Conservation (phyloP, 805 yeast species). For the Metschnikowia orientalis region DNA sequence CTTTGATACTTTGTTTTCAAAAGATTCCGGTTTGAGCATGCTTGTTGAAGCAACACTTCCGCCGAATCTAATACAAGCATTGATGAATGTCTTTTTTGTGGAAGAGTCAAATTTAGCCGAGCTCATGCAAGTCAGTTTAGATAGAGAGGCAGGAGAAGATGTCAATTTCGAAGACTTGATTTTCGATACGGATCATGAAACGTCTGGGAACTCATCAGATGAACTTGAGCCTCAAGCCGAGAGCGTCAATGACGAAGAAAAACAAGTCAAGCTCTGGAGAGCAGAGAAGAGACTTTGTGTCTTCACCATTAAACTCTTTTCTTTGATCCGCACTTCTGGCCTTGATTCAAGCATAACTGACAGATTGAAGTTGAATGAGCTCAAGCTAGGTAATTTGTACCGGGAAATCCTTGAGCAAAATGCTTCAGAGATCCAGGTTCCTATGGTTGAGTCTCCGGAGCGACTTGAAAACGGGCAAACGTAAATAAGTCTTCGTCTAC, state of each 20-base stretch:
- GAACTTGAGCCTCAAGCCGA: not conserved
- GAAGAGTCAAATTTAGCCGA: slow-evolving; percentile 47
- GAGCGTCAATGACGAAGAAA: not conserved
- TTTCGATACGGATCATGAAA: slow-evolving; percentile 5
- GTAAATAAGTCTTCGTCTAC: no score
- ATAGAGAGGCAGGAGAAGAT: slow-evolving; percentile 51
- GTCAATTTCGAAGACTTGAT: slow-evolving; percentile 33
- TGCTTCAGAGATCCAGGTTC: no score
- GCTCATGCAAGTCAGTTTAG: slow-evolving; percentile 35
- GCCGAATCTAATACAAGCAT: slow-evolving; percentile 22
- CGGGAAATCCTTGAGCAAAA: slow-evolving; percentile 10
- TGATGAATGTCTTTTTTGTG: slow-evolving; percentile 43
- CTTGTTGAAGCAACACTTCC: slow-evolving; percentile 25
- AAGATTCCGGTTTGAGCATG: slow-evolving; percentile 15
- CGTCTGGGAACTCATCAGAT: not conserved
- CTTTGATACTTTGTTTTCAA: slow-evolving; percentile 32
- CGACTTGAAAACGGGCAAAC: no score
- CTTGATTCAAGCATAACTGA: slow-evolving; percentile 21
- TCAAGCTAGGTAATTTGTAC: slow-evolving; percentile 31
- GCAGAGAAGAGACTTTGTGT: slow-evolving; percentile 41
- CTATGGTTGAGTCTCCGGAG: no score
- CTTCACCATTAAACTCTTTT: slow-evolving; percentile 35
- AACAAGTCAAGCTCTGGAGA: slow-evolving; percentile 33
- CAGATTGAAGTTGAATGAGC: slow-evolving; percentile 37
- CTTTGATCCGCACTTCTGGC: slow-evolving; percentile 31